Percentiles rank a stretch among this genome's conserved stretches.
Evolutionary conservation across 2,329 filamentous ascomycete genomes (phyloP).

Genomic region (Blastomyces parvus): DNA sequence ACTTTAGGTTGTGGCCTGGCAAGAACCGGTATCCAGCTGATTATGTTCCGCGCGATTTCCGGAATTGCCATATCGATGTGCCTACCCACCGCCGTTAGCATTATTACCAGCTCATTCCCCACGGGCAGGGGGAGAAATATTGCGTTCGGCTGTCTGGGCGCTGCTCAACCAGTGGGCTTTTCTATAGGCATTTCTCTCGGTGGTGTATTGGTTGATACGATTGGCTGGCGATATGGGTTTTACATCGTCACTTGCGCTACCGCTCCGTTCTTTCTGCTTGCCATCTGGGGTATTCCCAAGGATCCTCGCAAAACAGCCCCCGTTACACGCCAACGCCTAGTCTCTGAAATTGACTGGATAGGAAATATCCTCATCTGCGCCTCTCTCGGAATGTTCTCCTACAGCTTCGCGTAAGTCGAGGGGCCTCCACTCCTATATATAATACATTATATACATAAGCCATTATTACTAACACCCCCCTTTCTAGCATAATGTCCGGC

Average conservation of each 20-base stretch:
- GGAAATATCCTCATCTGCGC: conserved; percentile 1
- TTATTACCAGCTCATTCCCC: conserved; percentile 40
- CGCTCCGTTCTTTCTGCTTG: conserved; percentile 31
- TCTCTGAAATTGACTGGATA: conserved; percentile 7
- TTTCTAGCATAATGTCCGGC: conserved; percentile 13
- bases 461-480: background rate
- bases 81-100: conserved; percentile 39
- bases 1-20: conserved; percentile 35
- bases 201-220: conserved; percentile 41
- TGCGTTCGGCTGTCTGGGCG: conserved; percentile 42
- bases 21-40: conserved; percentile 31
- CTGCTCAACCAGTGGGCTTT: conserved; percentile 43
- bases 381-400: conserved; percentile 9
- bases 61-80: conserved; percentile 39
- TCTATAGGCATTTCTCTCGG: conserved; percentile 41
- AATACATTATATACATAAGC: background rate
- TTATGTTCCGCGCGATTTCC: conserved; percentile 38
- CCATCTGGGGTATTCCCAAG: conserved; percentile 34
- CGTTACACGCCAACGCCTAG: background rate
- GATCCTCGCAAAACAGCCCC: conserved; percentile 1
- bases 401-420: conserved; percentile 7
- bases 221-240: conserved; percentile 47
- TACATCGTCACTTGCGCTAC: conserved; percentile 41
- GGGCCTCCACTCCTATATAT: background rate
- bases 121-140: conserved; percentile 40